Evolutionary conservation across 371 early-diverging fungal species (phyloP).

Genomic region (Rhizopus microsporus): DNA sequence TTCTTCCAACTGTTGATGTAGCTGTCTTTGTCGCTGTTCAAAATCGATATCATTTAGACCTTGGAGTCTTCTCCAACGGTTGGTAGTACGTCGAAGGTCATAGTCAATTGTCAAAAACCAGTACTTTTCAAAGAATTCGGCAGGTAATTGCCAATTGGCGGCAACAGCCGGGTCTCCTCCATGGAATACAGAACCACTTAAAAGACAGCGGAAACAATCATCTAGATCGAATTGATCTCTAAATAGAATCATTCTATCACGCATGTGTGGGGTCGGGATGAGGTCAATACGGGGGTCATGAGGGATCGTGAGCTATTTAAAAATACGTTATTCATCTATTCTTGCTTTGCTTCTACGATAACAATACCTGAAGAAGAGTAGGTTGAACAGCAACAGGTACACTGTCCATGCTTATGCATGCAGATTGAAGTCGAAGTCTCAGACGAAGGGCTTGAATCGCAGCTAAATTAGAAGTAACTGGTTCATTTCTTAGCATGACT

Average conservation of each 20-base stretch:
- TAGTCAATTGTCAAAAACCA: conserved; percentile 57
- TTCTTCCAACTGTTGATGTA: conserved; percentile 5
- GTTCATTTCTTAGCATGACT: conserved; percentile 25
- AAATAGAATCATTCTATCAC: conserved; percentile 65
- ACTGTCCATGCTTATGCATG: conserved; percentile 34
- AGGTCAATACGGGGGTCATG: conserved; percentile 65
- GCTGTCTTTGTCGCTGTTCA: conserved; percentile 24
- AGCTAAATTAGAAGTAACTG: conserved; percentile 36
- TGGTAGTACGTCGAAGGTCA: conserved; percentile 39
- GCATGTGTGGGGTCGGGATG: conserved; percentile 60
- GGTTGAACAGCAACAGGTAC: conserved; percentile 44
- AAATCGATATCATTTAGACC: conserved; percentile 30
- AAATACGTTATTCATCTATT: conserved; percentile 7
- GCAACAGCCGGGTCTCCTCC: conserved; percentile 60
- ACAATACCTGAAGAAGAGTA: conserved; percentile 47
- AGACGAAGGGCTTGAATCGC: conserved; percentile 47
- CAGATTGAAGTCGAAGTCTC: conserved; percentile 39
- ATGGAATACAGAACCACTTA: conserved; percentile 55
- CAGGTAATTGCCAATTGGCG: conserved; percentile 59
- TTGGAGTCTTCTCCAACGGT: conserved; percentile 37
- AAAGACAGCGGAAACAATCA: conserved; percentile 55
- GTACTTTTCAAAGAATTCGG: conserved; percentile 58
- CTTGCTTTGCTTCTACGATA: conserved; percentile 1
- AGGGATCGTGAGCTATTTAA: conserved; percentile 47
- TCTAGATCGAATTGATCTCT: conserved; percentile 60